Evolutionary conservation across 1,139 yeast species (phyloP), one percentile per base, ranked within the genome.

Genomic region (Pneumocystis carinii): DNA sequence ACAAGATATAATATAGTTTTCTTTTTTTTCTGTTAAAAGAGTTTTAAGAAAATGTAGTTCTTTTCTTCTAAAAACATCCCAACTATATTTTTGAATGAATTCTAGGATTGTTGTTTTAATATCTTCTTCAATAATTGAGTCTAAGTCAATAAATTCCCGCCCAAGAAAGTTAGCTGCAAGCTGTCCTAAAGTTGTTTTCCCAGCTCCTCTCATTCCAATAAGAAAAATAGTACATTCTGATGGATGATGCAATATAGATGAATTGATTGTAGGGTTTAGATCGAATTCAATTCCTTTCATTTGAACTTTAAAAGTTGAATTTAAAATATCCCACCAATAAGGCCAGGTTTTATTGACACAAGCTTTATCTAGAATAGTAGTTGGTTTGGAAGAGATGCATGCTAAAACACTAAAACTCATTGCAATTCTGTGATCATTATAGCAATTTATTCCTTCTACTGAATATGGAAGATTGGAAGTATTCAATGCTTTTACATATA

Each of bases 331-430:
- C 98, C 98, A 92, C 98, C 98, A 92, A 59, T 97, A 97, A 24
- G 99, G 99, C 99, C 99, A 92, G 0, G 99, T 92, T 77, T 92
- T 92, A 65, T 94, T 95, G 2, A 96, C 94, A 73, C 97, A 89
- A 39, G 87, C 81, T 75, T 97, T 83, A 72, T 90, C 97, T 69
- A 86, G 83, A 66, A 92, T 83, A 68, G 84, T 78, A 1, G 87
- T 94, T 64, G 80, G 74, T 5, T 83, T 83, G 2, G 69, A 67
- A 12, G 78, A 77, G 68, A 80, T 73, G 58, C 82, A 77, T 2
- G 96, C 92, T 64, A 94, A 77, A 66, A 94, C 78, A 3, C 96
- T 88, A 75, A 94, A 87, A 65, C 96, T 87, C 99, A 92, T 92
- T 24, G 99, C 99, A 41, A 92, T 97, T 72, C 98, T 84, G 74